Evolutionary conservation across 176 grass and related monocot genomes (phyloP).

Genomic region (Triticum aestivum): DNA sequence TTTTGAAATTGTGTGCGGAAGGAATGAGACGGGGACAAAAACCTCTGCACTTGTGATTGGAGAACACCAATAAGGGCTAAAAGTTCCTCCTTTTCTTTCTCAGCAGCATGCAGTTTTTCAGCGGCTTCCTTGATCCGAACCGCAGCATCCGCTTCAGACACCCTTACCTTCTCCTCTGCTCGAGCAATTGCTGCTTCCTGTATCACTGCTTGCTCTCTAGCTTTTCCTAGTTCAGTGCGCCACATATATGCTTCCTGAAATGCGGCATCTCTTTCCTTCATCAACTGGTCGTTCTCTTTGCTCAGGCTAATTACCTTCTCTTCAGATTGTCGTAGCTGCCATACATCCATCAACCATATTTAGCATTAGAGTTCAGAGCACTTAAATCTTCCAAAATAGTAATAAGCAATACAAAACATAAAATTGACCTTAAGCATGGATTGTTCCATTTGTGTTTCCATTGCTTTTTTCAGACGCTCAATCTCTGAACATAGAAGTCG

Average conservation of each 20-base stretch:
- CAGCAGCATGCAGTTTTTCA: conserved; percentile 52
- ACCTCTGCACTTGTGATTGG: conserved; percentile 93
- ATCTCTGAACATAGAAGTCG: conserved; percentile 66
- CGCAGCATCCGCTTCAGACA: conserved; percentile 63
- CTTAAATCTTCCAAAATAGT: neutral
- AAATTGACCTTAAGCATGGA: conserved; percentile 62
- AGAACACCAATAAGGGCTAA: conserved; percentile 61
- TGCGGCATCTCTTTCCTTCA: conserved; percentile 82
- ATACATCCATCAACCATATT: conserved; percentile 27
- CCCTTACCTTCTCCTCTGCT: conserved; percentile 80
- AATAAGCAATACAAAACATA: neutral
- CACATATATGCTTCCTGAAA: conserved; percentile 84
- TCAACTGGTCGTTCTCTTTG: conserved; percentile 75
- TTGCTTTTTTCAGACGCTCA: conserved; percentile 58
- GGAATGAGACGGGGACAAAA: conserved; percentile 7
- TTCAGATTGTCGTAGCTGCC: conserved; percentile 74
- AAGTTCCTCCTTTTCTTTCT: conserved; percentile 83
- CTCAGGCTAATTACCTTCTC: conserved; percentile 68
- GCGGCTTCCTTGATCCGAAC: conserved; percentile 60
- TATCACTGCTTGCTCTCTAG: conserved; percentile 84
- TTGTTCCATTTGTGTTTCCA: conserved; percentile 65
- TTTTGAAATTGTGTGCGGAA: neutral
- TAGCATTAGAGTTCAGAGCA: neutral
- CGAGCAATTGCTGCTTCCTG: conserved; percentile 81
- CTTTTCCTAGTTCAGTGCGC: conserved; percentile 95